Evolutionary conservation across 257 asterid genomes (phyloP).

Genomic region (Plantago ovata): DNA sequence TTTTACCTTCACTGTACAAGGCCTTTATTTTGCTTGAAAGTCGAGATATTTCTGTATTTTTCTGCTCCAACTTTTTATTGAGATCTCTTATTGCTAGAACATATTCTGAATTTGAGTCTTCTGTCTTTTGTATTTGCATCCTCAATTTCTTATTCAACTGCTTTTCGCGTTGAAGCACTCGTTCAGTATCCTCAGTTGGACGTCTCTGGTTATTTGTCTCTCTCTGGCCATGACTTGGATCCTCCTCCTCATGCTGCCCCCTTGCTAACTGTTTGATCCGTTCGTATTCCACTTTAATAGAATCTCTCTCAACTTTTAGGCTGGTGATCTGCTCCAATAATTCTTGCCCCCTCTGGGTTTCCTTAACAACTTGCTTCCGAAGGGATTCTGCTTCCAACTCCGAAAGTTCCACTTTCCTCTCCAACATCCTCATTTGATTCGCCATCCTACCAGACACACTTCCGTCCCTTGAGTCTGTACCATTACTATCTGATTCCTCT

Average conservation of each 20-base stretch:
- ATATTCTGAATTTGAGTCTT: slow-evolving; percentile 86
- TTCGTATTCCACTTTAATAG: slow-evolving; percentile 56
- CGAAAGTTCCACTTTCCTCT: slow-evolving; percentile 69
- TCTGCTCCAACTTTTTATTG: slow-evolving; percentile 58
- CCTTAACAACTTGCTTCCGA: slow-evolving; percentile 69
- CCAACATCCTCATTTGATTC: slow-evolving; percentile 42
- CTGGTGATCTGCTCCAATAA: slow-evolving; percentile 46
- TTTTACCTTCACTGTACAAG: slow-evolving; percentile 29
- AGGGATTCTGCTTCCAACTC: slow-evolving; percentile 79
- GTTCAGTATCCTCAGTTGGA: slow-evolving; percentile 43
- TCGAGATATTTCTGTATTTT: slow-evolving; percentile 54
- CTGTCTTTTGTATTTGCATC: slow-evolving; percentile 65
- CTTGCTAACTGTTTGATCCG: slow-evolving; percentile 41
- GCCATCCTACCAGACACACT: slow-evolving; percentile 27
- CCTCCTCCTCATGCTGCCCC: slow-evolving; percentile 28
- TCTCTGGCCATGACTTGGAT: slow-evolving; percentile 22
- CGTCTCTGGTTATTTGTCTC: slow-evolving; percentile 35
- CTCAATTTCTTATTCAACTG: slow-evolving; percentile 49
- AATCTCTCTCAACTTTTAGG: slow-evolving; percentile 60
- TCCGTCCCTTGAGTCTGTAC: slow-evolving; percentile 26
- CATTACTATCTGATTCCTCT: slow-evolving; percentile 32
- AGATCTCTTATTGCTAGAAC: slow-evolving; percentile 81
- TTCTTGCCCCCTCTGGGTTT: slow-evolving; percentile 62
- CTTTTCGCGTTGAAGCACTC: slow-evolving; percentile 64
- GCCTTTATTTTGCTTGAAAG: slow-evolving; percentile 55